These are phyloP conservation scores for Wickerhamomyces tratensis DNA, from an alignment of 805 yeast genomes.

Conservation along the genomic window DNA sequence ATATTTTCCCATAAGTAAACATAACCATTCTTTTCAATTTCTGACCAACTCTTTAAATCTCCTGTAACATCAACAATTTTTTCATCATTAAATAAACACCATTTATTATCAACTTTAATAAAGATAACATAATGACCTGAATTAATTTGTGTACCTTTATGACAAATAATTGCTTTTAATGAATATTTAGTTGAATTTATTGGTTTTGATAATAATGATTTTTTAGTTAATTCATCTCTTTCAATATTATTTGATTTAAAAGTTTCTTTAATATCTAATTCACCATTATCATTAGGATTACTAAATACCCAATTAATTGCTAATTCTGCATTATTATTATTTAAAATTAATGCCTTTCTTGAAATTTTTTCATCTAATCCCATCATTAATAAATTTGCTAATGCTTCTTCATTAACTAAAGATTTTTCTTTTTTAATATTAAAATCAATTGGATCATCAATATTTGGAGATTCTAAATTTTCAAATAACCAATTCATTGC, in stretches of 20 bases:
- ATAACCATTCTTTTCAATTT: constrained; percentile 34
- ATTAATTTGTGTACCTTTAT: constrained; percentile 78
- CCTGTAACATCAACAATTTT: constrained; percentile 58
- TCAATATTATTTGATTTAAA: no score
- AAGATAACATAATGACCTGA: constrained; percentile 87
- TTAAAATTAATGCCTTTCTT: constrained; percentile 59
- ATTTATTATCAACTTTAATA: constrained; percentile 38
- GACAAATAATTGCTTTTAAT: constrained; percentile 64
- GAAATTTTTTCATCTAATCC: constrained; percentile 65
- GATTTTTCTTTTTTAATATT: constrained; percentile 1
- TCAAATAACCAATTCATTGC: constrained; percentile 89
- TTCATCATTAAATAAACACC: constrained; percentile 82
- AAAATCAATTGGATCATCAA: constrained; percentile 38
- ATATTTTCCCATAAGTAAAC: constrained; percentile 26
- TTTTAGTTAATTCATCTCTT: constrained; percentile 7
- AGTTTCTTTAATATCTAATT: no score
- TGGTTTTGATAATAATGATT: constrained; percentile 4
- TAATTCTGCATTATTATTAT: constrained; percentile 51
- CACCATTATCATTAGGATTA: constrained; percentile 72
- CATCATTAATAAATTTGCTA: constrained; percentile 53
- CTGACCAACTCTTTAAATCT: constrained; percentile 18
- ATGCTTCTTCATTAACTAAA: constrained; percentile 27
- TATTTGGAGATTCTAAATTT: constrained; percentile 77
- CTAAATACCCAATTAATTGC: constrained; percentile 89
- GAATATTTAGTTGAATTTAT: constrained; percentile 25